phyloP scores from a whole-genome alignment of 192 early-diverging fungal genomes.

The Gaertneriomyces semiglobifer region DNA sequence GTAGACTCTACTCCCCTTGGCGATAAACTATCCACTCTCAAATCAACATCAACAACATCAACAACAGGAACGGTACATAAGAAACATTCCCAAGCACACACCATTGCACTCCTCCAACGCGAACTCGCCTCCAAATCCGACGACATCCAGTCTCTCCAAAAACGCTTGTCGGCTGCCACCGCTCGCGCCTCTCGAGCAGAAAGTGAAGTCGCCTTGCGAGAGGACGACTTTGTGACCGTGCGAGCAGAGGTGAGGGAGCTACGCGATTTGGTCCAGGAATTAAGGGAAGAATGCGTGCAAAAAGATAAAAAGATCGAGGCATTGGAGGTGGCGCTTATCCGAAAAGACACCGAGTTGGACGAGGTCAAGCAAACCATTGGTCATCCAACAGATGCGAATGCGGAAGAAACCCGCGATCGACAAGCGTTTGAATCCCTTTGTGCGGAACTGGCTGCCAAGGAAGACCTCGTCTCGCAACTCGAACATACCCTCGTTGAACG shows the following conservation, averaged over 20 bases:
- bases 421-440: too few species aligned
- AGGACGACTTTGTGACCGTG: neutral
- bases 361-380: too few species aligned
- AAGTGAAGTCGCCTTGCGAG: neutral
- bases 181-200: neutral
- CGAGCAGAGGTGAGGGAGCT: neutral
- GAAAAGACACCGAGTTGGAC: neutral
- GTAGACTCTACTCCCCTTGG: too few species aligned
- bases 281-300: neutral
- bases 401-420: too few species aligned
- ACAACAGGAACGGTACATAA: too few species aligned
- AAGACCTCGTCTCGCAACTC: too few species aligned
- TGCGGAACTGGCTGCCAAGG: too few species aligned
- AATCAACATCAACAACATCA: too few species aligned
- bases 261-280: neutral
- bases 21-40: too few species aligned
- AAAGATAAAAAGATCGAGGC: neutral
- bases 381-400: too few species aligned
- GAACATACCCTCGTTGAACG: neutral
- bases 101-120: neutral
- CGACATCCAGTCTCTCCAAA: constrained; percentile 1
- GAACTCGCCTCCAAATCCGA: neutral
- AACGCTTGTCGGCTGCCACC: neutral
- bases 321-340: neutral
- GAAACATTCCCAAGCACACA: too few species aligned